Conservation (phyloP, 2,329 filamentous ascomycete species). For the Paracorniculantispora psalliotae region DNA sequence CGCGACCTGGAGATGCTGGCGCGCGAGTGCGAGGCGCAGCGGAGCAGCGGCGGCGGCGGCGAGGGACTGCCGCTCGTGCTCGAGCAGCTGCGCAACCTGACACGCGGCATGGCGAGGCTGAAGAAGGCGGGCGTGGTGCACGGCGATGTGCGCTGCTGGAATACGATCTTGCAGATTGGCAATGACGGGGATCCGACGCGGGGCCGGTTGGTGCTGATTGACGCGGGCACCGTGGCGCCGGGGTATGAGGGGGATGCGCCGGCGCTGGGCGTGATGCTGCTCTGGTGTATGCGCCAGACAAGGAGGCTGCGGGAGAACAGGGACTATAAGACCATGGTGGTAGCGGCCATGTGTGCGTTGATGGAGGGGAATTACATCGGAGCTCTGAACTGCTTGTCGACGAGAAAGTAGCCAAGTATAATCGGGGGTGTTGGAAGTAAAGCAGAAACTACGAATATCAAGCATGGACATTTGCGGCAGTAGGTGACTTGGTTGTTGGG, state of each 20-base stretch:
- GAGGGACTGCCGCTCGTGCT: not conserved
- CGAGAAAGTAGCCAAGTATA: not conserved
- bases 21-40: too few species aligned
- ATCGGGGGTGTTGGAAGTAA: too few species aligned
- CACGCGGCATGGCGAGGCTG: not conserved
- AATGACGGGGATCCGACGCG: not conserved
- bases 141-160: not conserved
- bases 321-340: not conserved
- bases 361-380: not conserved
- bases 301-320: not conserved
- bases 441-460: too few species aligned
- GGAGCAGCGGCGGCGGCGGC: not conserved
- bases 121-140: not conserved
- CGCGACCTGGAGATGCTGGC: not conserved
- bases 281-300: not conserved
- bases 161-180: not conserved
- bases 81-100: not conserved
- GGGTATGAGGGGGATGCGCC: not conserved
- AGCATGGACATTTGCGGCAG: too few species aligned
- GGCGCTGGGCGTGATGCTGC: not conserved
- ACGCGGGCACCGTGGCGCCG: not conserved
- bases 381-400: not conserved
- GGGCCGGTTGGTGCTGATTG: not conserved
- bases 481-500: too few species aligned
- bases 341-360: not conserved